These are phyloP conservation scores for Beauveria caledonica DNA, from an alignment of 2,329 filamentous ascomycete genomes.

Conservation along the genomic window DNA sequence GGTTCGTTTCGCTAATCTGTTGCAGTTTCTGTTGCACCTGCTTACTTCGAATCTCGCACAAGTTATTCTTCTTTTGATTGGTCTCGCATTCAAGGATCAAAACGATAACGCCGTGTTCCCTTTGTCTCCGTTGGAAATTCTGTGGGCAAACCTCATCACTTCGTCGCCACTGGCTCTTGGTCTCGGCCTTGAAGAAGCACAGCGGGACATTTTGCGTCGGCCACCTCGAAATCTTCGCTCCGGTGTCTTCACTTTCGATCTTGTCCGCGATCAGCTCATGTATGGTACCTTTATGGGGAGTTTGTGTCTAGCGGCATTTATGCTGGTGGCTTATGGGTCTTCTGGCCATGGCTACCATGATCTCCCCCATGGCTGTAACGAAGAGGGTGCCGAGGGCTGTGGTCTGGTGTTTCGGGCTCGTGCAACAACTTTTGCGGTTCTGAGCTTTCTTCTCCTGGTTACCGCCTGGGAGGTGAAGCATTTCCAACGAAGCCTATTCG, in stretches of 20 bases:
- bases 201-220: slow-evolving; percentile 58
- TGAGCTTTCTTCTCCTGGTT: slow-evolving; percentile 60
- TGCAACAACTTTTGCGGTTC: slow-evolving; percentile 59
- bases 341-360: slow-evolving; percentile 36
- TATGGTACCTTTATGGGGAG: slow-evolving; percentile 57
- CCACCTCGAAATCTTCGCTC: slow-evolving; percentile 53
- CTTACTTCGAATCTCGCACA: slow-evolving; percentile 64
- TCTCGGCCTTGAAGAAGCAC: slow-evolving; percentile 61
- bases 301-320: slow-evolving; percentile 53
- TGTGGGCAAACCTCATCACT: slow-evolving; percentile 71
- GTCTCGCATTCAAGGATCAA: slow-evolving; percentile 58
- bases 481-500: slow-evolving; percentile 60
- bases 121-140: slow-evolving; percentile 62
- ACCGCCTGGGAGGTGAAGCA: slow-evolving; percentile 69
- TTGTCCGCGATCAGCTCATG: slow-evolving; percentile 58
- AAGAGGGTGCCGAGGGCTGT: slow-evolving; percentile 41
- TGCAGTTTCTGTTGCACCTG: slow-evolving; percentile 53
- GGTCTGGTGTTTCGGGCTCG: slow-evolving; percentile 54
- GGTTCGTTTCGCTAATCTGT: slow-evolving; percentile 13
- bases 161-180: slow-evolving; percentile 64
- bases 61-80: slow-evolving; percentile 59
- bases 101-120: slow-evolving; percentile 57
- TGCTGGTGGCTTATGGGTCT: slow-evolving; percentile 46
- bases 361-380: slow-evolving; percentile 52
- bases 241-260: slow-evolving; percentile 56